A percentile compares a stretch with the other conserved stretches of the same genome.
Conservation (phyloP, 2,329 filamentous ascomycete genomes). For the Daldinia sp. region DNA sequence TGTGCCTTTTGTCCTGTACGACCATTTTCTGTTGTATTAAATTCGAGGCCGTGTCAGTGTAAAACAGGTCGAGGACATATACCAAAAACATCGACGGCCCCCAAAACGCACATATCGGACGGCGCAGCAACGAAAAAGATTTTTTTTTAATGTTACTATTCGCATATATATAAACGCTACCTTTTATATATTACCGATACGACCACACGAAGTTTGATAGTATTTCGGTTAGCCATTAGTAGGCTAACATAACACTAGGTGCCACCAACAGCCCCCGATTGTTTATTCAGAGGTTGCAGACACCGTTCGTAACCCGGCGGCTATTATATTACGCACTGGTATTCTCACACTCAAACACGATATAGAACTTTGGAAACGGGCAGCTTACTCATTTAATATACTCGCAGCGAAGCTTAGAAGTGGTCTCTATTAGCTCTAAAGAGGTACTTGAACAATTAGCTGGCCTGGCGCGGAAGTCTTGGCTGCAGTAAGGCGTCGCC, state of each 20-base stretch:
- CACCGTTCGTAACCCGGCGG: neutral
- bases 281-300: conserved; percentile 16
- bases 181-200: conserved; percentile 31
- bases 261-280: conserved; percentile 34
- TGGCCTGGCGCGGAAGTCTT: conserved; percentile 25
- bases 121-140: conserved; percentile 27
- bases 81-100: conserved; percentile 27
- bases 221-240: conserved; percentile 23
- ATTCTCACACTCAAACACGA: conserved; percentile 6
- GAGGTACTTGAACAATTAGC: conserved; percentile 4
- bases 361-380: conserved; percentile 4
- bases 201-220: conserved; percentile 25
- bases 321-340: conserved; percentile 29
- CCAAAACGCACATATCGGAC: conserved; percentile 34
- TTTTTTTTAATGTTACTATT: conserved; percentile 19
- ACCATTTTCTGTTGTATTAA: conserved; percentile 35
- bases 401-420: conserved; percentile 9
- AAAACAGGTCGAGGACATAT: conserved; percentile 28
- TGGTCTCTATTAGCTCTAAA: conserved; percentile 9
- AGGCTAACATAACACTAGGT: conserved; percentile 24
- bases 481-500: conserved; percentile 34
- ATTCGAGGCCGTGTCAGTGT: conserved; percentile 32
- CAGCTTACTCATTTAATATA: conserved; percentile 20
- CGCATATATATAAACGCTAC: conserved; percentile 39
- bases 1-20: conserved; percentile 25